Evolutionary conservation across 306 rosid species (phyloP).

Genomic region (Cicer yamashitae): DNA sequence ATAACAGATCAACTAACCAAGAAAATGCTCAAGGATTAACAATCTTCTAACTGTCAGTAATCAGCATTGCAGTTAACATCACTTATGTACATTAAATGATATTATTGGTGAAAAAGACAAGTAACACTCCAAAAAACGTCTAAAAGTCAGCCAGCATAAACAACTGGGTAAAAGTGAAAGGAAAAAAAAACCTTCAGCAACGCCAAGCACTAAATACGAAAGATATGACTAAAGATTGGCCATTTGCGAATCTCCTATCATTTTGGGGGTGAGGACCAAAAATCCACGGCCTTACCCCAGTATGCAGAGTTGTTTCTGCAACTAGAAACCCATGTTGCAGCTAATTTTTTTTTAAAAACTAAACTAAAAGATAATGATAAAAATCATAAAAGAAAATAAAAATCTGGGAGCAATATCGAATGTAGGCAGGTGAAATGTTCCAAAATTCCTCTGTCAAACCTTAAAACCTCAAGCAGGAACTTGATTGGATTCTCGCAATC

Average conservation of each 20-base stretch:
- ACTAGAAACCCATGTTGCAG: slow-evolving; percentile 27
- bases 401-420: slow-evolving; percentile 32
- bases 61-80: neutral
- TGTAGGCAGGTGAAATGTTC: slow-evolving; percentile 39
- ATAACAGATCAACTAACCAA: slow-evolving; percentile 6
- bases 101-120: slow-evolving; percentile 40
- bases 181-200: slow-evolving; percentile 17
- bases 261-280: slow-evolving; percentile 6
- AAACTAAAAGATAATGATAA: neutral
- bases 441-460: slow-evolving; percentile 39
- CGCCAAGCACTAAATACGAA: slow-evolving; percentile 33
- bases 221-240: slow-evolving; percentile 24
- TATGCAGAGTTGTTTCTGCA: slow-evolving; percentile 26
- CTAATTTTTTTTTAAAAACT: neutral
- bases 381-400: slow-evolving; percentile 22
- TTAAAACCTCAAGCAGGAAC: slow-evolving; percentile 55
- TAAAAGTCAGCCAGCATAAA: slow-evolving; percentile 39
- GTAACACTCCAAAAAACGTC: slow-evolving; percentile 12
- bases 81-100: slow-evolving; percentile 40
- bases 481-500: slow-evolving; percentile 53
- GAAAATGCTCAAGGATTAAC: neutral
- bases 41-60: neutral
- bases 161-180: slow-evolving; percentile 29
- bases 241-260: slow-evolving; percentile 10
- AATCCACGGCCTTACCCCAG: slow-evolving; percentile 1